A percentile compares a stretch with the other conserved stretches of the same genome.
Evolutionary conservation across 2,329 filamentous ascomycete species (phyloP).

Genomic region (Colletotrichum tropicale): DNA sequence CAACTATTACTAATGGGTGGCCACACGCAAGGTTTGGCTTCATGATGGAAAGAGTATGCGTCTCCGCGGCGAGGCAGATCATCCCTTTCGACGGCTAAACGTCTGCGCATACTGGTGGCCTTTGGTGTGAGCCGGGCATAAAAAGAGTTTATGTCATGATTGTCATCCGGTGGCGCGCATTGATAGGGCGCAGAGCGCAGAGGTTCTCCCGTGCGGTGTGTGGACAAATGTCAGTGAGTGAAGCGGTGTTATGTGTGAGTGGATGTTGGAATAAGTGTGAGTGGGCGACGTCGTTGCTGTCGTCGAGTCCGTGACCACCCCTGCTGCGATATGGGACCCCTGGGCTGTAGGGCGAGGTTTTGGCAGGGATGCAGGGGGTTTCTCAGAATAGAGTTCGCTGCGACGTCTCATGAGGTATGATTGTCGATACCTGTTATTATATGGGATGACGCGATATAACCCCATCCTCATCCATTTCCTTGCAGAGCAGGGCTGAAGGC

Average conservation of each 20-base stretch:
- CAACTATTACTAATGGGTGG: not conserved
- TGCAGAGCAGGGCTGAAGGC: not conserved
- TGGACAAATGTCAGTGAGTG: not conserved
- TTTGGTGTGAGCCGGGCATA: not conserved
- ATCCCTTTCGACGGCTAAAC: not conserved
- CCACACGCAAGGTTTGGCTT: not conserved
- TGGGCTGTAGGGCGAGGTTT: not conserved
- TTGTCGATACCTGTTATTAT: constrained; percentile 2
- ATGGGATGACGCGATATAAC: not conserved
- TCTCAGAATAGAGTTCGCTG: not conserved
- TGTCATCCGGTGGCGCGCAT: not conserved
- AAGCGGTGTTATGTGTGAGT: not conserved
- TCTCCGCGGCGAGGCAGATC: not conserved
- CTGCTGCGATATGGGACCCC: not conserved
- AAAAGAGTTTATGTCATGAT: not conserved
- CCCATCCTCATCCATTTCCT: not conserved
- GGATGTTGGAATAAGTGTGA: not conserved
- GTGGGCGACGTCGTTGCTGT: not conserved
- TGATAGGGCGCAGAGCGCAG: not conserved
- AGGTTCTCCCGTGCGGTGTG: not conserved
- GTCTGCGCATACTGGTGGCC: not conserved
- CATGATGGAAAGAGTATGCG: not conserved
- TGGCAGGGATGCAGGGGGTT: not conserved
- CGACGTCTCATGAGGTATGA: constrained; percentile 17
- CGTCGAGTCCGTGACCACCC: not conserved